Base-by-base conservation (phyloP, 2,329 filamentous ascomycete species). In the Monascus ruber region DNA sequence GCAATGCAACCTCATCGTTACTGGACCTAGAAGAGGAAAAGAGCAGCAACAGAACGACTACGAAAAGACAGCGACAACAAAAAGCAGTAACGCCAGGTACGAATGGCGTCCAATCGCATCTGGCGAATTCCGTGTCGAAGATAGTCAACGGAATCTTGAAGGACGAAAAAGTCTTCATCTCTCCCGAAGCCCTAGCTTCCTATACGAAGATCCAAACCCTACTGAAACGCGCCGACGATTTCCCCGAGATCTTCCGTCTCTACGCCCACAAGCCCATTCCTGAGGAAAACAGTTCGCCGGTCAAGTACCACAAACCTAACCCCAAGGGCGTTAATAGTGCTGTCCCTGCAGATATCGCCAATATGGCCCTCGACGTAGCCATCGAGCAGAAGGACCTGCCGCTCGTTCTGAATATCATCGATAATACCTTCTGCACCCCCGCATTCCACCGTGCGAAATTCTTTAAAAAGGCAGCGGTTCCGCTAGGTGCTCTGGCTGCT, bases 241-340 rank as follows among this genome's bases (percentile, higher is more conserved):
- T 96, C 45, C 86, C 89, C 5, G 75, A 81, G 43, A 77, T 87
- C 33, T 82, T 98, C 54, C 69, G 79, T 40, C 72, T 95, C 38
- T 96, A 89, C 59, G 85, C 85, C 36, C 76, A 77, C 50, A 98
- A 96, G 62, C 82, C 85, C 6, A 69, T 79, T 45, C 83, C 87
- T 2, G 64, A 72, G 37, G 68, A 77, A 51, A 70, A 71, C 37
- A 71, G 74, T 11, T 73, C 72, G 10, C 73, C 73, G 6, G 66
- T 85, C 38, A 64, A 65, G 45, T 85, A 79, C 54, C 69, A 67
- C 32, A 59, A 70, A 36, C 76, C 76, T 33, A 84, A 83, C 33
- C 81, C 86, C 10, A 79, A 81, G 45, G 72, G 75, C 34, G 71
- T 80, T 34, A 72, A 77, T 40, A 81, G 79, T 53, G 86, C 87